Evolutionary conservation across 2,329 filamentous ascomycete genomes (phyloP).

Genomic region (Didymella glomerata): DNA sequence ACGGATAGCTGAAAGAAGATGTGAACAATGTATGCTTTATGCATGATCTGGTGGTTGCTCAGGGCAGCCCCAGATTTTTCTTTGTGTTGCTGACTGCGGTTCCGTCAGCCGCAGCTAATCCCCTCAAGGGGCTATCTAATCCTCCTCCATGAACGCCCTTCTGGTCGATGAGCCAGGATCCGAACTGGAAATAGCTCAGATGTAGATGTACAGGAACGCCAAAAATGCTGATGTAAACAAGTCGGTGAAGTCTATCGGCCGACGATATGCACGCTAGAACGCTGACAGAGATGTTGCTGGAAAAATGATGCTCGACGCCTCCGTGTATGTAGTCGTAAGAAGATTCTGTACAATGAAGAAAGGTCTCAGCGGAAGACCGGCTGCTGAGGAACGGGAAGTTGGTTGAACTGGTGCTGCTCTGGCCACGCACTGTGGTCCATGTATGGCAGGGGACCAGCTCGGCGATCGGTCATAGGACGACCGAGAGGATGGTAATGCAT

Average conservation of each 20-base stretch:
- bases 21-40: constrained; percentile 3
- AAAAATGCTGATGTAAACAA: constrained; percentile 27
- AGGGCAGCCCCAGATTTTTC: constrained; percentile 1
- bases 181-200: background rate
- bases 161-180: background rate
- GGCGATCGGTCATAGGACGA: constrained; percentile 56
- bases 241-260: constrained; percentile 24
- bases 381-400: constrained; percentile 50
- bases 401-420: constrained; percentile 50
- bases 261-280: constrained; percentile 51
- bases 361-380: constrained; percentile 44
- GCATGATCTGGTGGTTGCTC: background rate
- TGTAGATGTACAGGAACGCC: constrained; percentile 32
- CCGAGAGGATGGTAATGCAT: constrained; percentile 62
- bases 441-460: constrained; percentile 56
- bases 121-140: constrained; percentile 10
- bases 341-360: constrained; percentile 9
- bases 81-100: constrained; percentile 4
- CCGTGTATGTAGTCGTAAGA: constrained; percentile 23
- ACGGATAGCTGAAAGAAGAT: background rate
- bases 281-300: constrained; percentile 34
- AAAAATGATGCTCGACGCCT: constrained; percentile 21
- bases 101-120: constrained; percentile 1
- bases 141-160: background rate
- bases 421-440: constrained; percentile 53